Base-by-base conservation (phyloP, 805 yeast genomes). In the Yueomyces sinensis region DNA sequence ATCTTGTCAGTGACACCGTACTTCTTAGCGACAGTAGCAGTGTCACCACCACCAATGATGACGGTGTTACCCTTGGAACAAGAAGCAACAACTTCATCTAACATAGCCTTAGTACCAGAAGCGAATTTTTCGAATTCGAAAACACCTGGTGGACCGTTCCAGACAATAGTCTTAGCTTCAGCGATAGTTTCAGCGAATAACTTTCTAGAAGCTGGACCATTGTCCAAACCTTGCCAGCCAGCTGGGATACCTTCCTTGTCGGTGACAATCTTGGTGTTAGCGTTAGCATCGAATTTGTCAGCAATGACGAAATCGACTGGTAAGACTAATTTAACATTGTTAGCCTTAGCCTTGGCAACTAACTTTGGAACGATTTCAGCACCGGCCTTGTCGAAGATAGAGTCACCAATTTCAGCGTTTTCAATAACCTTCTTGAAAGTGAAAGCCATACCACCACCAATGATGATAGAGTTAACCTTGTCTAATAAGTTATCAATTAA, bases 101-200 rank as follows among this genome's bases (percentile, higher is more conserved):
- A 76, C 65, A 89, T 66, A 41, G 84, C 63, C 69, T 87, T 82
- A 59, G 97, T 89, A 67, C 97, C 97, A 41, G 65, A 65, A 50
- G 95, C 80, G 61, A 91, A 91, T 56, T 72, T 72, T 50, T 83
- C 95, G 58, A 91, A 91, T 72, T 91, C 98, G 62, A 91, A 91
- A 52, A 91, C 98, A 74, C 98, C 98, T 66, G 98, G 96, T 46
- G 98, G 98, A 63, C 98, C 98, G 72, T 91, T 91, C 98, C 98
- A 91, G 61, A 91, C 91, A 55, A 91, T 89, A 56, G 98, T 91
- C 77, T 89, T 86, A 51, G 98, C 93, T 66, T 79, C 72, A 46
- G 81, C 80, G 52, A 91, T 83, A 45, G 95, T 78, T 47, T 68
- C 76, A 47, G 78, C 73, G 61, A 82, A 91, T 50, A 81, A 71